Evolutionary conservation across 2,329 filamentous ascomycete species (phyloP).

Genomic region (Lecanosticta acicola): DNA sequence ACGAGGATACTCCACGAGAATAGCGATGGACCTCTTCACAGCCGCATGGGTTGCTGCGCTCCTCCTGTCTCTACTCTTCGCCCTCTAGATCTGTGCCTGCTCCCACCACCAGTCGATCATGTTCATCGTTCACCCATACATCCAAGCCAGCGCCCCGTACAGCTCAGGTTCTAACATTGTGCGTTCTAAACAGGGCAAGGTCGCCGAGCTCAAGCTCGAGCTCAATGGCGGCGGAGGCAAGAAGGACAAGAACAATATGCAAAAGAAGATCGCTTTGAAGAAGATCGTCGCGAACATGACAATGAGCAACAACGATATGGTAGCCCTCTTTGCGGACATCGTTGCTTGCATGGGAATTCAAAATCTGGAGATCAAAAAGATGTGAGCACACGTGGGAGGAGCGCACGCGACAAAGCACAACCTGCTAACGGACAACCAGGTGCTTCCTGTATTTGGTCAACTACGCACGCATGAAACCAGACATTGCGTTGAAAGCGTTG

Average conservation of each 20-base stretch:
- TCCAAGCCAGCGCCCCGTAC: conserved; percentile 13
- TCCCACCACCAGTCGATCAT: conserved; percentile 5
- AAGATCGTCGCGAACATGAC: conserved; percentile 99
- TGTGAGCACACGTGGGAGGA: conserved; percentile 53
- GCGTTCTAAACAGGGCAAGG: conserved; percentile 75
- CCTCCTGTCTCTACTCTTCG: neutral
- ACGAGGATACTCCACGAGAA: too few species aligned
- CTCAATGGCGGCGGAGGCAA: conserved; percentile 71
- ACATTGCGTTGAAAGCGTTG: conserved; percentile 87
- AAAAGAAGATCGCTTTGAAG: conserved; percentile 97
- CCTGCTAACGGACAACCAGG: conserved; percentile 50
- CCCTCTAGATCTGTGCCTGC: neutral
- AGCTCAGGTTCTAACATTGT: neutral
- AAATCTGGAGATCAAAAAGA: conserved; percentile 98
- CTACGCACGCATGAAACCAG: conserved; percentile 89
- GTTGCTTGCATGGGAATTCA: conserved; percentile 92
- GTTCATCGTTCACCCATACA: conserved; percentile 2
- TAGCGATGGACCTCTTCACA: neutral
- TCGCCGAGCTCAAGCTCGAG: conserved; percentile 91
- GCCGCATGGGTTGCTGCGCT: neutral
- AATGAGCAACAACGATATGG: conserved; percentile 99
- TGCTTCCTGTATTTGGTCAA: conserved; percentile 97
- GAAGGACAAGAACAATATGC: conserved; percentile 94
- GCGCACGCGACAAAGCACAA: too few species aligned
- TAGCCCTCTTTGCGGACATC: conserved; percentile 90